Percentiles rank a stretch among this genome's conserved stretches.
Evolutionary conservation across 257 asterid genomes (phyloP).

Genomic region (Nicotiana tabacum): DNA sequence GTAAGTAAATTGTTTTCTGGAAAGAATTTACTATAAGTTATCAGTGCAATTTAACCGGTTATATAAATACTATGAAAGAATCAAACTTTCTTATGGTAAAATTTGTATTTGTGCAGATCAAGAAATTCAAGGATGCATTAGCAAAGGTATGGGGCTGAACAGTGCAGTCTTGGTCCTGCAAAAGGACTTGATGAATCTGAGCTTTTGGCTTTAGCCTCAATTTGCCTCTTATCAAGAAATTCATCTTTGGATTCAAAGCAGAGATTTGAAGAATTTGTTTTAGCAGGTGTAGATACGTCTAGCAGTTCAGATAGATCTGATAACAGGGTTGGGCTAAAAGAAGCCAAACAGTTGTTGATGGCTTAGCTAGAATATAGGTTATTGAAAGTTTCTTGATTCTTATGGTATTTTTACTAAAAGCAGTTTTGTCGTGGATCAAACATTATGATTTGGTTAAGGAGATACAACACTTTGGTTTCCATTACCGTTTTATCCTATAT

Average conservation of each 20-base stretch:
- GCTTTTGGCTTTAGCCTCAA: constrained; percentile 57
- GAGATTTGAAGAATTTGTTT: constrained; percentile 30
- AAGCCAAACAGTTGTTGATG: constrained; percentile 40
- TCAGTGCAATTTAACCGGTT: too few species aligned
- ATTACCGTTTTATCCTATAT: too few species aligned
- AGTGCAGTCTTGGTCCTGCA: constrained; percentile 50
- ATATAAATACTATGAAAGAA: too few species aligned
- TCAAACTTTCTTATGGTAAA: not conserved
- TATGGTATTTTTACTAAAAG: not conserved
- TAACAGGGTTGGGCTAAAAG: constrained; percentile 19
- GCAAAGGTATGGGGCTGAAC: constrained; percentile 55
- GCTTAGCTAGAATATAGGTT: constrained; percentile 26
- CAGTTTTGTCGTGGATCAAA: not conserved
- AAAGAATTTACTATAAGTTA: too few species aligned
- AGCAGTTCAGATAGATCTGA: not conserved
- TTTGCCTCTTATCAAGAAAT: constrained; percentile 35
- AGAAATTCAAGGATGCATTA: constrained; percentile 79
- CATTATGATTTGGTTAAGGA: too few species aligned
- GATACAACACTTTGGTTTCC: too few species aligned
- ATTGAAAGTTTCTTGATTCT: not conserved
- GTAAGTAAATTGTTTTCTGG: constrained; percentile 26
- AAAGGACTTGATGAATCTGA: constrained; percentile 71
- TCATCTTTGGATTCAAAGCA: constrained; percentile 20
- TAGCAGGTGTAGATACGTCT: not conserved
- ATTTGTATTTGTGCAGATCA: constrained; percentile 46